Base-by-base conservation (phyloP, 169 alveolate genomes). In the Besnoitia besnoiti region DNA sequence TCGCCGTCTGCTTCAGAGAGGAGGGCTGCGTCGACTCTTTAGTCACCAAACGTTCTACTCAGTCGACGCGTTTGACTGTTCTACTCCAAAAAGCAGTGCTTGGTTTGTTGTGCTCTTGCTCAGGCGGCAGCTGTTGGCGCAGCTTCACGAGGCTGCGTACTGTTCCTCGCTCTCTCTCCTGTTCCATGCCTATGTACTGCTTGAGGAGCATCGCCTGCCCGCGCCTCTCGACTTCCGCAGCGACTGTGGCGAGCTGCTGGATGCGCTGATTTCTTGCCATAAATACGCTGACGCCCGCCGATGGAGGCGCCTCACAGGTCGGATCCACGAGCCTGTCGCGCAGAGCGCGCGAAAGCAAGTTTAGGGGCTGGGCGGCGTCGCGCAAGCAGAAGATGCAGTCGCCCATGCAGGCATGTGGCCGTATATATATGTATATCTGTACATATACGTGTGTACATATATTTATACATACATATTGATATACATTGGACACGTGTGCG, bases 331-430 rank as follows among this genome's bases (percentile, higher is more conserved):
- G n/a, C n/a, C n/a, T n/a, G n/a, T 14, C 30, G 10, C 62, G 61
- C 91, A 19, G 91, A 55, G 82, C 91, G 59, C 46, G 91, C 51
- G 44, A 82, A 55, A 19, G 79, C 91, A 2, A 82, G 59, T 40
- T 55, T 79, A 24, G 84, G 51, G 40, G 55, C 75, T 7, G 91
- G 91, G 84, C 61, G 51, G n/a, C 91, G 91, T 8, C 40, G 59
- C 59, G 61, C 46, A 59, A 59, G 79, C 91, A 85, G 35, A 39
- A 24, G 91, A 39, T 24, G 27, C n/a, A n/a, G n/a, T n/a, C n/a
- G n/a, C n/a, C n/a, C n/a, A n/a, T n/a, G n/a, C n/a, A n/a, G n/a
- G n/a, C n/a, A 50, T n/a, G n/a, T n/a, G n/a, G n/a, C n/a, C n/a
- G n/a, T n/a, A n/a, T n/a, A n/a, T n/a, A n/a, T n/a, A n/a, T n/a